Evolutionary conservation across 495 filamentous ascomycete genomes (phyloP).

Genomic region (Xylaria scruposa): DNA sequence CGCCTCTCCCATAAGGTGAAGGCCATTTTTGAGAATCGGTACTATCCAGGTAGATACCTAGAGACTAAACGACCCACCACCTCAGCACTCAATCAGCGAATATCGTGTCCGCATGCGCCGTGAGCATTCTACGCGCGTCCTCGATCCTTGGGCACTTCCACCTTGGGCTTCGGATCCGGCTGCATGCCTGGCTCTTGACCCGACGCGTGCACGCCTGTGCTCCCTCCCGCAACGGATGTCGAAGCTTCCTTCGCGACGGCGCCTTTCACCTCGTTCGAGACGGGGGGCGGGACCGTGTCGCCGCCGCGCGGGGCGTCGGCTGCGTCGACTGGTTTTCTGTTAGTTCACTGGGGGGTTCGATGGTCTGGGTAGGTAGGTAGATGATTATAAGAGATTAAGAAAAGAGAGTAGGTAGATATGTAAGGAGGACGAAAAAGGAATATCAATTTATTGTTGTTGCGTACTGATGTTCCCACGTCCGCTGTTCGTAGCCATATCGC

Average conservation of each 20-base stretch:
- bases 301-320: conserved; percentile 50
- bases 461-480: conserved; percentile 62
- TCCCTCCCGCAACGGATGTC: not conserved
- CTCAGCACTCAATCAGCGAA: not conserved
- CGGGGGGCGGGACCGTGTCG: conserved; percentile 53
- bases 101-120: not conserved
- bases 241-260: conserved; percentile 50
- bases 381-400: too few relatives aligned
- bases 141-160: conserved; percentile 61
- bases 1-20: not conserved
- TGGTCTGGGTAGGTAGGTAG: not conserved
- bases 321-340: conserved; percentile 54
- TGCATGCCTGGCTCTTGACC: conserved; percentile 53
- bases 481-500: conserved; percentile 60
- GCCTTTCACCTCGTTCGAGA: conserved; percentile 55
- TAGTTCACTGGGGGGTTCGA: not conserved
- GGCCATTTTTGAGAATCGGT: not conserved
- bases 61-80: not conserved
- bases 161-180: conserved; percentile 48
- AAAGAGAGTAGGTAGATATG: too few relatives aligned
- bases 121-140: not conserved
- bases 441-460: conserved; percentile 26
- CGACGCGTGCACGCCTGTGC: conserved; percentile 45
- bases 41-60: too few relatives aligned
- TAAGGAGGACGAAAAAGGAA: too few relatives aligned